Percentiles rank a stretch among this genome's conserved stretches.
phyloP scores from a whole-genome alignment of 352 stramenopile genomes.

The Phytophthora europaea region DNA sequence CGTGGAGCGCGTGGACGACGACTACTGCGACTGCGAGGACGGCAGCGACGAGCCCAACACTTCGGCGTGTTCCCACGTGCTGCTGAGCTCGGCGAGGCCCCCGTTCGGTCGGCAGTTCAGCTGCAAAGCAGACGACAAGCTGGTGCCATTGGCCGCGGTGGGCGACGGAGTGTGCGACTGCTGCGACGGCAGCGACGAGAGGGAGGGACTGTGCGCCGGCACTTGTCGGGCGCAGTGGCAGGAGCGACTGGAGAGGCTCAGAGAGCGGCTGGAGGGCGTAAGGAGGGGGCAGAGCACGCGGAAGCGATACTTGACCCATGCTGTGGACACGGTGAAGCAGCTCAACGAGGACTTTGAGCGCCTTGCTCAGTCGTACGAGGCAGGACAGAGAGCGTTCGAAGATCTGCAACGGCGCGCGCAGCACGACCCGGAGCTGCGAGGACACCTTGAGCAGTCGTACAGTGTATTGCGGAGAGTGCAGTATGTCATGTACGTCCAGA shows the following conservation, averaged over 20 bases:
- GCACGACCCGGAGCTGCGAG: conserved; percentile 40
- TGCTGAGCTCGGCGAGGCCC: conserved; percentile 19
- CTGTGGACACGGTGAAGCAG: conserved; percentile 38
- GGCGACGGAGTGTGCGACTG: conserved; percentile 98
- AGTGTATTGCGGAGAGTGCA: conserved; percentile 56
- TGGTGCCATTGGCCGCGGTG: conserved; percentile 71
- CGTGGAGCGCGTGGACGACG: conserved; percentile 84
- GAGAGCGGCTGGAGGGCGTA: conserved; percentile 35
- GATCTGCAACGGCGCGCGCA: conserved; percentile 38
- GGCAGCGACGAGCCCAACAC: conserved; percentile 92
- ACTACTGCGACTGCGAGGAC: conserved; percentile 95
- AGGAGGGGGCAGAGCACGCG: conserved; percentile 29
- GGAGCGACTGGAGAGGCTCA: conserved; percentile 26
- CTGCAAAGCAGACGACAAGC: conserved; percentile 44
- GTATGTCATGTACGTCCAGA: conserved; percentile 64
- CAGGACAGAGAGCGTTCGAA: conserved; percentile 35
- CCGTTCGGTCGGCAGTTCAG: conserved; percentile 42
- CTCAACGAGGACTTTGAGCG: conserved; percentile 43
- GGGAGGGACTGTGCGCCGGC: conserved; percentile 45
- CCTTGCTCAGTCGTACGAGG: conserved; percentile 32
- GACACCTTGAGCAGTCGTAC: conserved; percentile 58
- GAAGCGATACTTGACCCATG: conserved; percentile 34
- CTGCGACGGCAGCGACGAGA: conserved; percentile 97
- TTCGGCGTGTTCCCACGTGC: conserved; percentile 70
- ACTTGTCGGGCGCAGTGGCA: conserved; percentile 45